Evolutionary conservation across 441 rosid genomes (phyloP).

Genomic region (Pelargonium citronellum): DNA sequence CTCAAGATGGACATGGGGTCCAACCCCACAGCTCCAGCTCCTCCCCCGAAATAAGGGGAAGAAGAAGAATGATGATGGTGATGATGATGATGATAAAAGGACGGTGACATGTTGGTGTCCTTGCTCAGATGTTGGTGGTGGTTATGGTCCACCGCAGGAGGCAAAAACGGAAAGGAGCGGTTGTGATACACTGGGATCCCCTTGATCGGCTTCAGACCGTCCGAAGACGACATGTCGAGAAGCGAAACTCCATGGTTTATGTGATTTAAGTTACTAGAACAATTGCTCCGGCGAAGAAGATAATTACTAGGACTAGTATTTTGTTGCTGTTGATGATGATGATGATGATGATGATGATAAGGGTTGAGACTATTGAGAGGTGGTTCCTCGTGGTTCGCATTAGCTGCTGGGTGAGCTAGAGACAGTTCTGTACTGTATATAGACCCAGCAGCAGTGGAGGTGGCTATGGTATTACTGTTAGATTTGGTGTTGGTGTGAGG

Average conservation of each 20-base stretch:
- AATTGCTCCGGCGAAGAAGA: too few species aligned
- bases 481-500: conserved; percentile 10
- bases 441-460: too few species aligned
- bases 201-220: conserved; percentile 54
- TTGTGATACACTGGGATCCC: conserved; percentile 76
- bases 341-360: conserved; percentile 22
- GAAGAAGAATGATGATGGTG: conserved; percentile 17
- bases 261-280: background rate
- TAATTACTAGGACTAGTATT: too few species aligned
- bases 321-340: conserved; percentile 12
- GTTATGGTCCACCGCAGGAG: background rate
- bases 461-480: conserved; percentile 21
- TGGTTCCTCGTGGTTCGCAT: too few species aligned
- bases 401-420: conserved; percentile 39
- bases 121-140: too few species aligned
- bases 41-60: conserved; percentile 34
- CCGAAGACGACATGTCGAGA: conserved; percentile 30
- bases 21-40: conserved; percentile 3
- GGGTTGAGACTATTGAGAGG: background rate
- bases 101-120: too few species aligned
- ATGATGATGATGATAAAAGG: too few species aligned
- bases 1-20: conserved; percentile 37
- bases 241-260: conserved; percentile 31
- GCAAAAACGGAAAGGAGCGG: conserved; percentile 50
- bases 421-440: conserved; percentile 45